phyloP scores from a whole-genome alignment of 1,139 yeast species.

The Eremothecium cymbalariae region DNA sequence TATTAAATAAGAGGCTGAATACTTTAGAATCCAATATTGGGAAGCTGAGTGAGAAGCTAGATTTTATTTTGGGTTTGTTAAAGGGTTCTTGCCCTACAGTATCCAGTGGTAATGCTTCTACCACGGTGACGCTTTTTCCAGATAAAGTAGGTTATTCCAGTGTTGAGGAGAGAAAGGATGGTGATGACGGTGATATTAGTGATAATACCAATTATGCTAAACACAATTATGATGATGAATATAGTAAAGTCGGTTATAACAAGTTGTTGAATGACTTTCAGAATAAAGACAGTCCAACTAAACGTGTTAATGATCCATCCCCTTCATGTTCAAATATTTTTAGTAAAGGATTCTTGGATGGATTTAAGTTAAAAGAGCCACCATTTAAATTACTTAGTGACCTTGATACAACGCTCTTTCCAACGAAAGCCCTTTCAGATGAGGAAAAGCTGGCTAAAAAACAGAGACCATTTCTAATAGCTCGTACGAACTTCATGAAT shows the following conservation, averaged over 20 bases:
- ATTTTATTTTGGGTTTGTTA: slow-evolving; percentile 29
- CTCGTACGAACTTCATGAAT: slow-evolving; percentile 33
- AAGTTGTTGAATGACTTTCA: too few relatives aligned
- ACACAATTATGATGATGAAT: too few relatives aligned
- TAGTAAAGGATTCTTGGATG: slow-evolving; percentile 11
- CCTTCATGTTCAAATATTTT: background rate
- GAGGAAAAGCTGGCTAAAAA: slow-evolving; percentile 31
- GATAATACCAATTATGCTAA: background rate
- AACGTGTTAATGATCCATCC: too few relatives aligned
- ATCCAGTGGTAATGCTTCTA: slow-evolving; percentile 5
- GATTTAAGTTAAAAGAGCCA: slow-evolving; percentile 26
- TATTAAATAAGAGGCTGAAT: slow-evolving; percentile 14
- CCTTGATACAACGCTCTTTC: slow-evolving; percentile 37
- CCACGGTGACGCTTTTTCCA: too few relatives aligned
- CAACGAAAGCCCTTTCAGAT: slow-evolving; percentile 23
- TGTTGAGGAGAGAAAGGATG: too few relatives aligned
- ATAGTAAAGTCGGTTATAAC: too few relatives aligned
- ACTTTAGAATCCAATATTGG: slow-evolving; percentile 20
- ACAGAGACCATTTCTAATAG: slow-evolving; percentile 32
- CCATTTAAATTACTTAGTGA: slow-evolving; percentile 38
- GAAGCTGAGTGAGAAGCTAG: slow-evolving; percentile 23
- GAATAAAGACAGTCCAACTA: too few relatives aligned
- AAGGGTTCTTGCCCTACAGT: slow-evolving; percentile 13
- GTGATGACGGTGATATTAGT: slow-evolving; percentile 4
- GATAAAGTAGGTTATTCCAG: too few relatives aligned